A percentile compares a stretch with the other conserved stretches of the same genome.
Evolutionary conservation across 169 alveolate species (phyloP).

Genomic region (Eimeria falciformis): DNA sequence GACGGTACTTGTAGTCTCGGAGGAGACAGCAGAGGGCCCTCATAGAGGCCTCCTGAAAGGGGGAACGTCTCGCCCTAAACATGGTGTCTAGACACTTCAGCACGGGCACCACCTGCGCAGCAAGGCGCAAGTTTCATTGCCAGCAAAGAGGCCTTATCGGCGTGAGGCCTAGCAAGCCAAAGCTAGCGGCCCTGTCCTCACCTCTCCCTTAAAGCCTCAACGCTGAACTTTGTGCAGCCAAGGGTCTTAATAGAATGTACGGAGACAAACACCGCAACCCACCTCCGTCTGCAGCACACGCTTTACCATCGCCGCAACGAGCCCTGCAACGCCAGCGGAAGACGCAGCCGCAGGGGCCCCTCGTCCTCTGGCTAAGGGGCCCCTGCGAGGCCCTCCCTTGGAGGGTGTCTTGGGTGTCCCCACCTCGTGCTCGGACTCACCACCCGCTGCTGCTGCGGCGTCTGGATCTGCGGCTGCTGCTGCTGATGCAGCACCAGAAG

Average conservation of each 20-base stretch:
- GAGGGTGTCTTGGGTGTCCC: neutral
- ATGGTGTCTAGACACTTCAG: conserved; percentile 47
- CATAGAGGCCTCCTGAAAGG: conserved; percentile 50
- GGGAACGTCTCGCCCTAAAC: conserved; percentile 44
- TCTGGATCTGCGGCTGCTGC: neutral
- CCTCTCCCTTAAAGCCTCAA: neutral
- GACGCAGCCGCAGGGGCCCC: neutral
- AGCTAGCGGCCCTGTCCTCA: neutral
- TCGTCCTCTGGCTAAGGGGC: neutral
- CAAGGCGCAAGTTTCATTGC: neutral
- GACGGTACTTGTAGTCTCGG: conserved; percentile 20
- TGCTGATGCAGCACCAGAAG: neutral
- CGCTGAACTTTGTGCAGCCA: neutral
- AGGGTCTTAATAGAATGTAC: neutral
- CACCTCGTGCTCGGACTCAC: neutral
- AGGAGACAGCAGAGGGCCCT: conserved; percentile 38
- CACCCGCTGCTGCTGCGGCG: neutral
- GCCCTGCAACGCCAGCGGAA: neutral
- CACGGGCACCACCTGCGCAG: conserved; percentile 44
- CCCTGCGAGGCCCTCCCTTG: conserved; percentile 1
- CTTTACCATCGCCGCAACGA: conserved; percentile 38
- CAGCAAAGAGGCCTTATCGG: too few species aligned
- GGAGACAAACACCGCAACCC: neutral
- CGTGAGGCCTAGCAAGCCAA: neutral
- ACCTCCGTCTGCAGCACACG: conserved; percentile 56